Evolutionary conservation across 2,329 filamentous ascomycete genomes (phyloP).

Genomic region (Colletotrichum ledebouriae): DNA sequence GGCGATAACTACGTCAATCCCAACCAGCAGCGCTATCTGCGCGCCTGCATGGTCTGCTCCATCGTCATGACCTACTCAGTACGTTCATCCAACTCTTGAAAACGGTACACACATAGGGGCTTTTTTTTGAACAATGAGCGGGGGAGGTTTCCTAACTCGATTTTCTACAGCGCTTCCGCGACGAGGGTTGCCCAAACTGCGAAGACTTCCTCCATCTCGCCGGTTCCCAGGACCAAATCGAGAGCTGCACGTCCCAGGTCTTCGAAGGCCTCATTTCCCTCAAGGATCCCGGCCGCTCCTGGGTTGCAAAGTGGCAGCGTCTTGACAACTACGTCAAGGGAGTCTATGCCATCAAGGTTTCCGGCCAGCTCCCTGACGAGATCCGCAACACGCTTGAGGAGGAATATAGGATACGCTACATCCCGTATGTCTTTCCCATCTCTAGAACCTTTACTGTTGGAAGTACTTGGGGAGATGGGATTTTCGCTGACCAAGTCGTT

Average conservation of each 20-base stretch:
- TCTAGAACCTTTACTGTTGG: no score
- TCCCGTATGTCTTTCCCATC: conserved; percentile 64
- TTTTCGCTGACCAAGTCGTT: conserved; percentile 30
- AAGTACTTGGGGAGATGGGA: neutral
- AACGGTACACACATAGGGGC: conserved; percentile 6
- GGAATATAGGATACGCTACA: conserved; percentile 74
- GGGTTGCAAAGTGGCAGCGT: conserved; percentile 97
- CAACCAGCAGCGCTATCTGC: conserved; percentile 84
- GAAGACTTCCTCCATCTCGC: conserved; percentile 89
- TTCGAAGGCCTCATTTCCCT: conserved; percentile 94
- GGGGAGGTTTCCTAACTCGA: neutral
- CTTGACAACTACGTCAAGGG: conserved; percentile 89
- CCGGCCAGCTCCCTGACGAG: conserved; percentile 80
- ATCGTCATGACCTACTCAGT: conserved; percentile 88
- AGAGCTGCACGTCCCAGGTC: conserved; percentile 94
- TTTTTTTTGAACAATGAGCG: neutral
- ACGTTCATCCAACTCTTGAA: conserved; percentile 49
- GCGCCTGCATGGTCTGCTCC: conserved; percentile 99
- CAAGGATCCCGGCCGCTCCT: conserved; percentile 84
- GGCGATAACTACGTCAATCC: conserved; percentile 76
- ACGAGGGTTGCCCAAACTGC: conserved; percentile 95
- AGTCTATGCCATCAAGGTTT: conserved; percentile 95
- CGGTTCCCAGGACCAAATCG: conserved; percentile 83
- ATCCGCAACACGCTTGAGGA: conserved; percentile 72
- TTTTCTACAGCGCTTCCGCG: conserved; percentile 78